phyloP scores from a whole-genome alignment of 1,284 basidiomycete genomes.

The Cronartium ribicola region DNA sequence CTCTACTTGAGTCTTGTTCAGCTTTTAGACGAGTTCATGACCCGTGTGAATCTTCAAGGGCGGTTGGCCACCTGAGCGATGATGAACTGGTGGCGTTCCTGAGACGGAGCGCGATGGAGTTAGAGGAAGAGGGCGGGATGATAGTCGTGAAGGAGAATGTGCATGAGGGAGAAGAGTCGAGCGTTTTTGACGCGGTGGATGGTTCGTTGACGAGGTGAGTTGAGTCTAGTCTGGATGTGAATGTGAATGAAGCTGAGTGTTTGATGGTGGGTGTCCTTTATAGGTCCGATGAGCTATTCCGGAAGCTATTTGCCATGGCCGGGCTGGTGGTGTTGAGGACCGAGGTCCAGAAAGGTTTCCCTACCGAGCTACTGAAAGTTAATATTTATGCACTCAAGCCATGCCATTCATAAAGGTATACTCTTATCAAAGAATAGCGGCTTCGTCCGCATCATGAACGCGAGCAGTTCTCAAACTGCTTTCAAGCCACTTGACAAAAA shows the following conservation, averaged over 20 bases:
- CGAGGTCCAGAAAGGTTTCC: conserved; percentile 35
- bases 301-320: conserved; percentile 12
- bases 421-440: too few relatives aligned
- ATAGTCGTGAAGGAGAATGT: conserved; percentile 89
- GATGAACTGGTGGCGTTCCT: conserved; percentile 72
- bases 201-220: conserved; percentile 75
- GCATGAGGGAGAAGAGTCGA: conserved; percentile 55
- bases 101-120: conserved; percentile 58
- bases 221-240: too few relatives aligned
- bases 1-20: conserved; percentile 25
- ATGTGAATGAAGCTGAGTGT: neutral
- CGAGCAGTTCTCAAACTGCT: too few relatives aligned
- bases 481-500: too few relatives aligned
- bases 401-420: too few relatives aligned
- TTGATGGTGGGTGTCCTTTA: neutral
- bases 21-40: neutral
- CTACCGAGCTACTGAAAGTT: conserved; percentile 22
- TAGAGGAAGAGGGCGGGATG: conserved; percentile 53
- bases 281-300: conserved; percentile 24
- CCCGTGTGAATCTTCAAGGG: conserved; percentile 13
- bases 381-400: conserved; percentile 34
- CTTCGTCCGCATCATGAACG: too few relatives aligned
- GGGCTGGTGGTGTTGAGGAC: conserved; percentile 18
- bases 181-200: conserved; percentile 65
- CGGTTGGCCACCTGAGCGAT: conserved; percentile 63